A percentile compares a stretch with the other conserved stretches of the same genome.
Evolutionary conservation across 805 yeast species (phyloP).

Genomic region (Yarrowia sp.): DNA sequence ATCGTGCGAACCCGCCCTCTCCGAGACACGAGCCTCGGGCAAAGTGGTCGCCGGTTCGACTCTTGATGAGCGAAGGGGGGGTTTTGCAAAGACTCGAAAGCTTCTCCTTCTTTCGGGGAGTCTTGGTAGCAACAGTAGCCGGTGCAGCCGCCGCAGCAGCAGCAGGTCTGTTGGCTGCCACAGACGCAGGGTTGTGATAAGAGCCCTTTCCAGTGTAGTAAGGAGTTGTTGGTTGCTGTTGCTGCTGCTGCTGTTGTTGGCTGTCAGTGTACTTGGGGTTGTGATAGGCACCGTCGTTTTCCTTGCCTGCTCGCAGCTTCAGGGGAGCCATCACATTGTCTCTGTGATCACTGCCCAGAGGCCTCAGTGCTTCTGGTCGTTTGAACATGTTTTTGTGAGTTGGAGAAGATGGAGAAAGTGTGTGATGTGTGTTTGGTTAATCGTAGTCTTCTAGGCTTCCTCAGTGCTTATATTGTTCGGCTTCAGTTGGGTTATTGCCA

Average conservation of each 20-base stretch:
- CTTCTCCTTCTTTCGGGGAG: conserved; percentile 73
- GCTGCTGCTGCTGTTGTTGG: neutral
- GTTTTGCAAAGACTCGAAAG: conserved; percentile 91
- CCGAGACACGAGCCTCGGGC: conserved; percentile 91
- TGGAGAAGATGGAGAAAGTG: neutral
- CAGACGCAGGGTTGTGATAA: conserved; percentile 1
- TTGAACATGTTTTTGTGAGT: conserved; percentile 19
- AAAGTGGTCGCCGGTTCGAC: conserved; percentile 85
- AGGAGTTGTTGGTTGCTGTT: conserved; percentile 11
- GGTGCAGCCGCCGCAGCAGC: neutral
- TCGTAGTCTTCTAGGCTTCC: neutral
- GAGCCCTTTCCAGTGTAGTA: conserved; percentile 13
- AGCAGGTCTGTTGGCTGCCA: neutral
- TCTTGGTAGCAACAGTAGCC: conserved; percentile 18
- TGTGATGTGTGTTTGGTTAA: neutral
- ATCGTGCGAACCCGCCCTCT: conserved; percentile 98
- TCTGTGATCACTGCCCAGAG: conserved; percentile 28
- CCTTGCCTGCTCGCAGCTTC: conserved; percentile 35
- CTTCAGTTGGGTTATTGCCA: conserved; percentile 36
- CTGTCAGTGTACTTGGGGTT: neutral
- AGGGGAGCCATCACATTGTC: conserved; percentile 20
- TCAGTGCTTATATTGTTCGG: conserved; percentile 34
- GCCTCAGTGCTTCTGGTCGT: conserved; percentile 24
- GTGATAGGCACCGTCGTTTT: conserved; percentile 16
- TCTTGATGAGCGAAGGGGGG: conserved; percentile 92